These are phyloP conservation scores for Sugiyamaella chiloensis DNA, from an alignment of 805 yeast species.

Conservation along the genomic window DNA sequence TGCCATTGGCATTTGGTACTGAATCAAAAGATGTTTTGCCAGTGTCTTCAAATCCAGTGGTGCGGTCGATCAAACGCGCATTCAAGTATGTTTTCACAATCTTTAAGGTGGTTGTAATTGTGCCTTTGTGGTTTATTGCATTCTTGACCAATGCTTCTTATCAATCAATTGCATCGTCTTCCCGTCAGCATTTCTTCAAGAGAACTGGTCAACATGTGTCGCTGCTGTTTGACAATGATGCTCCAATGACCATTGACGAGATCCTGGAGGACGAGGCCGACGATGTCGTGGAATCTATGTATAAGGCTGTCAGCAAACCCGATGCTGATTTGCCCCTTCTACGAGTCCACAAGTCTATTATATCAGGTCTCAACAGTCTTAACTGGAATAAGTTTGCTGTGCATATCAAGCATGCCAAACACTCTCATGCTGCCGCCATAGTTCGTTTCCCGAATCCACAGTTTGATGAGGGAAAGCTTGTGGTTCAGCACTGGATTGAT, in stretches of 20 bases:
- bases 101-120: constrained; percentile 45
- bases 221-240: constrained; percentile 3
- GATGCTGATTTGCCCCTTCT: constrained; percentile 2
- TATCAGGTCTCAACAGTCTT: constrained; percentile 54
- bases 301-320: constrained; percentile 19
- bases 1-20: background rate
- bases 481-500: constrained; percentile 61
- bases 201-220: constrained; percentile 10
- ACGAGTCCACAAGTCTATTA: constrained; percentile 47
- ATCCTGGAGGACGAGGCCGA: constrained; percentile 61
- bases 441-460: constrained; percentile 55
- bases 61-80: constrained; percentile 13
- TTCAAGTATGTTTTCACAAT: constrained; percentile 46
- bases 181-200: constrained; percentile 30
- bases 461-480: constrained; percentile 67
- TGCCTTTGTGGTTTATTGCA: constrained; percentile 65
- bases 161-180: constrained; percentile 41
- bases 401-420: constrained; percentile 58
- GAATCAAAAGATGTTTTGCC: background rate
- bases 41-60: background rate
- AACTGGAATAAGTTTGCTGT: constrained; percentile 72
- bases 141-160: constrained; percentile 45
- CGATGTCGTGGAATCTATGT: constrained; percentile 49
- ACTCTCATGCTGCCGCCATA: constrained; percentile 80
- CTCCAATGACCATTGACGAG: constrained; percentile 30